Evolutionary conservation across 768 basidiomycete species (phyloP).

Genomic region (Boletus tomentosulus): DNA sequence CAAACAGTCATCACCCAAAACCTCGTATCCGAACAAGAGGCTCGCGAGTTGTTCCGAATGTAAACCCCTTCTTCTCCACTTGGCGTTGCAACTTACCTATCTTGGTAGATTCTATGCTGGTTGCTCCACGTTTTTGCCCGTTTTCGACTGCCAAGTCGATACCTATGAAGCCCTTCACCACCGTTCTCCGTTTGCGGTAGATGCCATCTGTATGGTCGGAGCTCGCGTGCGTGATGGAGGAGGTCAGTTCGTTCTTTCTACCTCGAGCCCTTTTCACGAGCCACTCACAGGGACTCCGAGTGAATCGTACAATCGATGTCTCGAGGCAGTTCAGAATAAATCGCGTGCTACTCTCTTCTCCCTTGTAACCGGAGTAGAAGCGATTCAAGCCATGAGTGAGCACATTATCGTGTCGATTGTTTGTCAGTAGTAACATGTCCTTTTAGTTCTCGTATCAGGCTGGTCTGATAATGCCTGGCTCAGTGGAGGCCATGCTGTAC

Average conservation of each 20-base stretch:
- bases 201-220: constrained; percentile 92
- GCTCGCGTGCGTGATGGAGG: constrained; percentile 89
- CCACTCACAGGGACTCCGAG: constrained; percentile 57
- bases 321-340: constrained; percentile 83
- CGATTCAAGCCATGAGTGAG: constrained; percentile 92
- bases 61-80: constrained; percentile 25
- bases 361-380: constrained; percentile 79
- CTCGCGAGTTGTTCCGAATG: constrained; percentile 83
- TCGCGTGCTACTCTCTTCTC: constrained; percentile 85
- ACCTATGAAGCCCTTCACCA: constrained; percentile 83
- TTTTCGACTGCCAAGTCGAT: constrained; percentile 80
- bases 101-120: constrained; percentile 77
- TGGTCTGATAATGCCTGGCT: constrained; percentile 98
- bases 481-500: constrained; percentile 91
- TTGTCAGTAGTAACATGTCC: constrained; percentile 1
- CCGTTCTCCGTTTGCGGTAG: constrained; percentile 89
- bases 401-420: background rate
- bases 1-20: constrained; percentile 76
- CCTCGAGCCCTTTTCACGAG: constrained; percentile 4
- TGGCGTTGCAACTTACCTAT: constrained; percentile 10
- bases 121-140: constrained; percentile 87
- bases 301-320: constrained; percentile 65
- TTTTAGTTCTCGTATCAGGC: constrained; percentile 78
- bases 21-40: constrained; percentile 77
- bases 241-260: constrained; percentile 41